phyloP scores from a whole-genome alignment of 1,284 basidiomycete genomes.

The Marasmius tenuissimus region DNA sequence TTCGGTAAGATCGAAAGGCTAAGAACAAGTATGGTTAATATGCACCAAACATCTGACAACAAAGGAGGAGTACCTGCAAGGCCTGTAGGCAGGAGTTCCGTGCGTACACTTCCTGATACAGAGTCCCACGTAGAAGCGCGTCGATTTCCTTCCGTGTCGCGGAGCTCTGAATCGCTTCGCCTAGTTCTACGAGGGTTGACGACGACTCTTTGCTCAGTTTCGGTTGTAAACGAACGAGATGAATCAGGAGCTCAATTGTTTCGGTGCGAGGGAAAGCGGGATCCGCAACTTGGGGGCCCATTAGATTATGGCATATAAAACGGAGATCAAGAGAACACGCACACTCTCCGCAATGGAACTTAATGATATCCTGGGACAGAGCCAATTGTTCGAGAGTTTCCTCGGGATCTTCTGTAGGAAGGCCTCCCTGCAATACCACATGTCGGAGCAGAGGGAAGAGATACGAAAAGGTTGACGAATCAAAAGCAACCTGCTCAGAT shows the following conservation, averaged over 20 bases:
- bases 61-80: slow-evolving; percentile 65
- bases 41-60: slow-evolving; percentile 1
- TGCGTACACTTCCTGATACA: slow-evolving; percentile 89
- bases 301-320: background rate
- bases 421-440: slow-evolving; percentile 71
- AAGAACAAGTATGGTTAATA: slow-evolving; percentile 4
- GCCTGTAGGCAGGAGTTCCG: slow-evolving; percentile 91
- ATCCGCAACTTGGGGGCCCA: slow-evolving; percentile 55
- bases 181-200: slow-evolving; percentile 80
- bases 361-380: slow-evolving; percentile 83
- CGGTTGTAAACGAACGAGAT: slow-evolving; percentile 78
- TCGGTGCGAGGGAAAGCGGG: slow-evolving; percentile 70
- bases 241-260: slow-evolving; percentile 74
- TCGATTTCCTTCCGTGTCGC: slow-evolving; percentile 65
- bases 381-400: slow-evolving; percentile 87
- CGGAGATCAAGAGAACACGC: slow-evolving; percentile 26
- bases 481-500: slow-evolving; percentile 82
- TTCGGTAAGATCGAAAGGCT: slow-evolving; percentile 96
- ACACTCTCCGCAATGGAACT: slow-evolving; percentile 88
- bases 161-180: slow-evolving; percentile 76
- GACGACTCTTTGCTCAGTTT: slow-evolving; percentile 87
- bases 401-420: slow-evolving; percentile 73
- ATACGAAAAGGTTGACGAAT: slow-evolving; percentile 85
- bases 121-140: slow-evolving; percentile 71
- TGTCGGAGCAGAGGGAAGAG: slow-evolving; percentile 75